A percentile compares a stretch with the other conserved stretches of the same genome.
Evolutionary conservation across 495 filamentous ascomycete species (phyloP).

Genomic region (Aspergillus mulundensis): DNA sequence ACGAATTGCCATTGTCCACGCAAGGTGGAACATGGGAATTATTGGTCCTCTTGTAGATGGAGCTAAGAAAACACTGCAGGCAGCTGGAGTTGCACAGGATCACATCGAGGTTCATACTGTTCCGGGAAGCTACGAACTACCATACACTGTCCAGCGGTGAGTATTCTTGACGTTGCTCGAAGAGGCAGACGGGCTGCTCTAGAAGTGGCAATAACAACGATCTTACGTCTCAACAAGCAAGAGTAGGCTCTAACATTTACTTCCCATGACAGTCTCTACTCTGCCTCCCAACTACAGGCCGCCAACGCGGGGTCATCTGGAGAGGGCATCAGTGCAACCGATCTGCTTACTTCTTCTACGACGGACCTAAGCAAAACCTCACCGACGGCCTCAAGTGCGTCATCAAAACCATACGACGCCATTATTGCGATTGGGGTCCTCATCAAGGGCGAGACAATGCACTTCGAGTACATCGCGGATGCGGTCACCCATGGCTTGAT

Average conservation of each 20-base stretch:
- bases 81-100: conserved; percentile 74
- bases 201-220: not conserved
- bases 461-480: conserved; percentile 97
- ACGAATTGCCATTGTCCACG: conserved; percentile 91
- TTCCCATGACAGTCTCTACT: conserved; percentile 59
- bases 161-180: not conserved
- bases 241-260: not conserved
- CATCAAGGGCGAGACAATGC: conserved; percentile 98
- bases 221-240: not conserved
- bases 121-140: conserved; percentile 91
- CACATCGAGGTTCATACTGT: conserved; percentile 88
- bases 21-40: conserved; percentile 81
- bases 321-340: conserved; percentile 64
- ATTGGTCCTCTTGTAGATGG: conserved; percentile 79
- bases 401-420: conserved; percentile 72
- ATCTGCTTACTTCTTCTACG: conserved; percentile 69
- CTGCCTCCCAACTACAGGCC: conserved; percentile 82
- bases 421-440: conserved; percentile 93
- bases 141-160: conserved; percentile 79
- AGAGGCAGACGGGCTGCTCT: not conserved
- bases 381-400: conserved; percentile 27
- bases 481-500: conserved; percentile 86
- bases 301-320: conserved; percentile 48
- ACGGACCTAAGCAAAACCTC: conserved; percentile 51
- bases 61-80: conserved; percentile 55